Conservation (phyloP, 139 green algal genomes). For the Ulvella scutata region DNA sequence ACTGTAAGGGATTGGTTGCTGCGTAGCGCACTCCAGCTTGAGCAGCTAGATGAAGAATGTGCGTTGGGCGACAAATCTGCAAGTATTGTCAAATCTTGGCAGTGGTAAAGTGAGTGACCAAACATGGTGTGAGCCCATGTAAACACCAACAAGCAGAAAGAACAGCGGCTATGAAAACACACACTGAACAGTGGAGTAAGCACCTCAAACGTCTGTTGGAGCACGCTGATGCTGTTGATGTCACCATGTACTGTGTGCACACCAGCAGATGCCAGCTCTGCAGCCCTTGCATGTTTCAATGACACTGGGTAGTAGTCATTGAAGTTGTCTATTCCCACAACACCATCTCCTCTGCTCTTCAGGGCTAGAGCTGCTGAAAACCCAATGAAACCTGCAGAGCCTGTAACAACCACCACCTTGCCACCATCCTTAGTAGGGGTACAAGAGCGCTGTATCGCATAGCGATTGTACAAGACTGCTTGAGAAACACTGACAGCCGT, state of each 20-base stretch:
- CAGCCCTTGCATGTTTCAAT: conserved; percentile 42
- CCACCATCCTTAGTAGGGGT: background rate
- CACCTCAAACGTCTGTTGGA: conserved; percentile 36
- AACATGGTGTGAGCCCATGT: too few relatives aligned
- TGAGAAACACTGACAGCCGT: background rate
- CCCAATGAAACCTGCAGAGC: conserved; percentile 59
- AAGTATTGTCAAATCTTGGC: too few relatives aligned
- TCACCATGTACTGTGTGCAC: conserved; percentile 44
- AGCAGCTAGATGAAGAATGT: conserved; percentile 64
- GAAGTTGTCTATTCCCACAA: conserved; percentile 75
- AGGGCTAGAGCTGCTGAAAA: conserved; percentile 33
- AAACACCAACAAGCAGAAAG: too few relatives aligned
- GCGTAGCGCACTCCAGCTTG: conserved; percentile 65
- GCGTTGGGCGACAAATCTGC: conserved; percentile 17
- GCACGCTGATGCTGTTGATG: conserved; percentile 33
- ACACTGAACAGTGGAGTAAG: too few relatives aligned
- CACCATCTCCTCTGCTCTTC: conserved; percentile 20
- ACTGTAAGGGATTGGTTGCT: conserved; percentile 42
- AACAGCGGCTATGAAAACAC: too few relatives aligned
- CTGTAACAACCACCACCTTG: conserved; percentile 28
- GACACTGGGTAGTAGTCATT: conserved; percentile 60
- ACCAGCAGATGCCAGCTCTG: conserved; percentile 13
- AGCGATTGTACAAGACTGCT: conserved; percentile 1
- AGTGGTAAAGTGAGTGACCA: too few relatives aligned
- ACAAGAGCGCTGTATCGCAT: background rate